A percentile compares a stretch with the other conserved stretches of the same genome.
These are phyloP conservation scores for Calocera cornea DNA, from an alignment of 768 basidiomycete genomes.

Conservation along the genomic window DNA sequence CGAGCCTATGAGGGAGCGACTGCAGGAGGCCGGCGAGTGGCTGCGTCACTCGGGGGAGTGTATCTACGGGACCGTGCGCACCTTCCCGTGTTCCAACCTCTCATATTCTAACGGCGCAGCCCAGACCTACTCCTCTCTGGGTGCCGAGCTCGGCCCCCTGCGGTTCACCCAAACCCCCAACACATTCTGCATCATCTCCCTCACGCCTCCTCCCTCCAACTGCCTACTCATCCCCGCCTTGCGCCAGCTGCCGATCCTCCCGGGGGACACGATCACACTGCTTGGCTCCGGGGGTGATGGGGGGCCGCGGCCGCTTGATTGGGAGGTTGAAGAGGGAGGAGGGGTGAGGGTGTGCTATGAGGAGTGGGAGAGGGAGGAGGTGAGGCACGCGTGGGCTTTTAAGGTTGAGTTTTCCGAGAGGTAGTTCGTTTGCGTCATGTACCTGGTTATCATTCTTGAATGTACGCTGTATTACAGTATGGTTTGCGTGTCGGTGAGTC, in stretches of 20 bases:
- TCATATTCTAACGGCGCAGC: not conserved
- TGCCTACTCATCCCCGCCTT: constrained; percentile 2
- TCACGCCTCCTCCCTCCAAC: not conserved
- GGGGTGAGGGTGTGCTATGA: not conserved
- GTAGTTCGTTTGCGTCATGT: not conserved
- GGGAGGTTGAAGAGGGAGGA: not conserved
- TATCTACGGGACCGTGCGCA: constrained; percentile 10
- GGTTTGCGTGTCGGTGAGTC: no score
- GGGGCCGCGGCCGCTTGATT: not conserved
- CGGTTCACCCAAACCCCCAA: not conserved
- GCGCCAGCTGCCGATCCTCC: constrained; percentile 10
- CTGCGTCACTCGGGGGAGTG: constrained; percentile 13
- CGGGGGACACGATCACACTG: constrained; percentile 13
- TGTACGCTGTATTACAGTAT: no score
- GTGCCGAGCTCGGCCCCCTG: not conserved
- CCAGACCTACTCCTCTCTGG: not conserved
- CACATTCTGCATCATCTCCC: not conserved
- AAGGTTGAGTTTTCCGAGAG: not conserved
- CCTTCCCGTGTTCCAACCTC: not conserved
- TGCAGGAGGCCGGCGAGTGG: constrained; percentile 14
- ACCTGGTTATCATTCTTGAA: no score
- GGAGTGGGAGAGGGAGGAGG: not conserved
- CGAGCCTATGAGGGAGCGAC: constrained; percentile 12
- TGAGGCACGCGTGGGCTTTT: not conserved
- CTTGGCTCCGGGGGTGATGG: constrained; percentile 8